Evolutionary conservation across 176 grass and related monocot species (phyloP).

Genomic region (Sorghum bicolor): DNA sequence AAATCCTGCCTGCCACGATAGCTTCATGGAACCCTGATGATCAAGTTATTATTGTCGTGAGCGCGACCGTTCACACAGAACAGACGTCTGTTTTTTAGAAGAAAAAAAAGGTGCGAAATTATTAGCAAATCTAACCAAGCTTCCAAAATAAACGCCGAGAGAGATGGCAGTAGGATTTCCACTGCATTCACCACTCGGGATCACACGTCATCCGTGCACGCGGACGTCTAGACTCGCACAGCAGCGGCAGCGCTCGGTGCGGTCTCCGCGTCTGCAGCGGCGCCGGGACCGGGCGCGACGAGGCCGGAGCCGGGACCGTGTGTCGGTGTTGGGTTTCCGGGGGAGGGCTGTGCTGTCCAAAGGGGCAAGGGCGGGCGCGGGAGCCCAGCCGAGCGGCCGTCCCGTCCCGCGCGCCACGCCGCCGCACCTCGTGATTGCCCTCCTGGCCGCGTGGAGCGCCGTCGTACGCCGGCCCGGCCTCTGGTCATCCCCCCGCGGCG

Average conservation of each 20-base stretch:
- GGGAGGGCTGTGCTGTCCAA: background rate
- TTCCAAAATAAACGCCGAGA: no score
- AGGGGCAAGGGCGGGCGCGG: background rate
- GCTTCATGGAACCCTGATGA: background rate
- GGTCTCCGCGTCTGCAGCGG: background rate
- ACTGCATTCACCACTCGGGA: background rate
- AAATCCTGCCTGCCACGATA: background rate
- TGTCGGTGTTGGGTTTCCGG: background rate
- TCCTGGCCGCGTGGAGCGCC: constrained; percentile 29
- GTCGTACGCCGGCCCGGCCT: background rate
- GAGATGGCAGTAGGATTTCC: no score
- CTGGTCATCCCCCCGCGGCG: background rate
- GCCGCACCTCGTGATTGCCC: constrained; percentile 11
- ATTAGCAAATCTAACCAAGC: background rate
- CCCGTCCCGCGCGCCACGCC: constrained; percentile 14
- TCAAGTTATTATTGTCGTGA: background rate
- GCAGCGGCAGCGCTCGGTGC: background rate
- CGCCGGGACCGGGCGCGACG: background rate
- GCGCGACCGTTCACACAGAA: background rate
- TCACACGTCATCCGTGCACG: background rate
- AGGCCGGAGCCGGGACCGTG: background rate
- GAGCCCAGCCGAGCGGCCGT: background rate
- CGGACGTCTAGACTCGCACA: background rate
- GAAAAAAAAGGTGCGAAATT: no score
- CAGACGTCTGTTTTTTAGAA: no score